Percentiles rank a stretch among this genome's conserved stretches.
Evolutionary conservation across 192 early-diverging fungal species (phyloP).

Genomic region (Coemansia sp.): DNA sequence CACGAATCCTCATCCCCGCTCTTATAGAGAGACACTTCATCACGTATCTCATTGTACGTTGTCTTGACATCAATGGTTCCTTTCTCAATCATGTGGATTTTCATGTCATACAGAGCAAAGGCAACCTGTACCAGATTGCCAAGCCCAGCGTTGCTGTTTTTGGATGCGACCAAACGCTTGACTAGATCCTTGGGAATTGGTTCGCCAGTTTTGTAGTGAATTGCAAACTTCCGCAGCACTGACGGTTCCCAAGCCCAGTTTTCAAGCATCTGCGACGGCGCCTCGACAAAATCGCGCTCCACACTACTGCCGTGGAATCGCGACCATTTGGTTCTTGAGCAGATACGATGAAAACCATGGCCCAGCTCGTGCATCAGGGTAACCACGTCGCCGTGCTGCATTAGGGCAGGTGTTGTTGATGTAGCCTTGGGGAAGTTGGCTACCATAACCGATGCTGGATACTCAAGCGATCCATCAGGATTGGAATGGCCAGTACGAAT

Average conservation of each 20-base stretch:
- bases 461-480: slow-evolving; percentile 47
- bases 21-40: slow-evolving; percentile 21
- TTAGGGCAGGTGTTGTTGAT: slow-evolving; percentile 57
- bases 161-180: slow-evolving; percentile 55
- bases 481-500: slow-evolving; percentile 57
- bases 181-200: slow-evolving; percentile 65
- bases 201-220: slow-evolving; percentile 64
- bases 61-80: slow-evolving; percentile 24
- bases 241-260: slow-evolving; percentile 66
- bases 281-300: slow-evolving; percentile 79
- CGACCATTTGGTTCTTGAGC: slow-evolving; percentile 62
- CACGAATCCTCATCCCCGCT: slow-evolving; percentile 30
- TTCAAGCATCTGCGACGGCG: slow-evolving; percentile 79
- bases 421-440: slow-evolving; percentile 58
- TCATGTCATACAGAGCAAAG: slow-evolving; percentile 68
- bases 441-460: slow-evolving; percentile 60
- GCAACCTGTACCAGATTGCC: slow-evolving; percentile 65
- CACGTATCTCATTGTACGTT: slow-evolving; percentile 33
- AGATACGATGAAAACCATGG: slow-evolving; percentile 62
- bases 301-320: slow-evolving; percentile 62
- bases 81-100: slow-evolving; percentile 58
- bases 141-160: slow-evolving; percentile 65
- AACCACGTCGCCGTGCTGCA: slow-evolving; percentile 68
- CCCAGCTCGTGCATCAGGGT: slow-evolving; percentile 83
- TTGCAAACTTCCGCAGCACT: slow-evolving; percentile 49